Evolutionary conservation across 768 basidiomycete genomes (phyloP).

Genomic region (Hortiboletus flavorubellus): DNA sequence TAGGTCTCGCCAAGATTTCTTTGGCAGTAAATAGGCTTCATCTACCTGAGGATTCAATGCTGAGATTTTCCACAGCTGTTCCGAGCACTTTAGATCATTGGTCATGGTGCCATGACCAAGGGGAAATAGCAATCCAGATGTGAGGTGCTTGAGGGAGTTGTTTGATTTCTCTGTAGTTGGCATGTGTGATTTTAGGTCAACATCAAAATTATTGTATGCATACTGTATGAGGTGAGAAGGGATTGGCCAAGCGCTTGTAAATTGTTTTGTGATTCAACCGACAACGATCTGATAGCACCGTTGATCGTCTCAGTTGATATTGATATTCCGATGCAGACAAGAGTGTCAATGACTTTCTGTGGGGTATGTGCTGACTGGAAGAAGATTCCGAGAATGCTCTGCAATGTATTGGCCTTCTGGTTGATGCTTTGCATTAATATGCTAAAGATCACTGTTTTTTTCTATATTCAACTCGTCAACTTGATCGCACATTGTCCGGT

Average conservation of each 20-base stretch:
- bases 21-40: too few species aligned
- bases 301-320: not conserved
- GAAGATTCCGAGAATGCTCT: not conserved
- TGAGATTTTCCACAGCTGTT: too few species aligned
- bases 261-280: not conserved
- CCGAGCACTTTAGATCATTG: not conserved
- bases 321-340: not conserved
- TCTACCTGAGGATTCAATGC: too few species aligned
- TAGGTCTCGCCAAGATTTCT: too few species aligned
- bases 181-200: not conserved
- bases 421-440: not conserved
- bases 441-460: not conserved
- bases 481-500: too few species aligned
- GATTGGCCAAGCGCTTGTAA: not conserved
- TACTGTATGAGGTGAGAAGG: not conserved
- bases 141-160: not conserved
- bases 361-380: not conserved
- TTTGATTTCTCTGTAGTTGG: not conserved
- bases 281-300: not conserved
- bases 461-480: not conserved
- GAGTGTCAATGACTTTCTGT: not conserved
- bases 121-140: not conserved
- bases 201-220: constrained; percentile 4
- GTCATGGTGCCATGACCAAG: not conserved
- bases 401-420: not conserved